Percentiles rank a stretch among this genome's conserved stretches.
Conservation (phyloP, 805 yeast genomes). For the Ogataea trehaloabstinens region DNA sequence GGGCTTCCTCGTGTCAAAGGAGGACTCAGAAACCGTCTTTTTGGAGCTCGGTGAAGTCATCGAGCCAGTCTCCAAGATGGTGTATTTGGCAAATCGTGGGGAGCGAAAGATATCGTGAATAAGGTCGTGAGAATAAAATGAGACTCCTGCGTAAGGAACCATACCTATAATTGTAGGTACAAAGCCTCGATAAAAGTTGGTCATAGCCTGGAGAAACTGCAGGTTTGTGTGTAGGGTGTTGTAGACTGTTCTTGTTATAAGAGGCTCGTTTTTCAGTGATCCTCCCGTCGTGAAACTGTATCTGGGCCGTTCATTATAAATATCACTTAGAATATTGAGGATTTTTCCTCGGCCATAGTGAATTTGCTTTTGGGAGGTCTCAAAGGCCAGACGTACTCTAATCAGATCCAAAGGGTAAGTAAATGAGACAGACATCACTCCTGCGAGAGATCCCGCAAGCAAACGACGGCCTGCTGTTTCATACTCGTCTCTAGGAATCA, state of each 20-base stretch:
- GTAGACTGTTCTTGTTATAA: constrained; percentile 28
- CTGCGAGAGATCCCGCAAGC: constrained; percentile 87
- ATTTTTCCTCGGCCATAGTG: constrained; percentile 31
- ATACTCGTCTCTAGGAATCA: constrained; percentile 70
- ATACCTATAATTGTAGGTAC: constrained; percentile 91
- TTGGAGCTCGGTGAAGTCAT: constrained; percentile 7
- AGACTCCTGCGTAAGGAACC: constrained; percentile 98
- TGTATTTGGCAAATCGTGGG: constrained; percentile 49
- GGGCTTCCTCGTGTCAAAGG: constrained; percentile 55
- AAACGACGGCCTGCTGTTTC: constrained; percentile 83
- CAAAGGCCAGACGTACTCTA: constrained; percentile 89
- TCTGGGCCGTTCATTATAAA: constrained; percentile 35
- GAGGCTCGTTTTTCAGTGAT: constrained; percentile 28
- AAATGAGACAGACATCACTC: constrained; percentile 78
- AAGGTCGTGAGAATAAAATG: constrained; percentile 90
- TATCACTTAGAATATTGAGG: constrained; percentile 27
- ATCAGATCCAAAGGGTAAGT: constrained; percentile 92
- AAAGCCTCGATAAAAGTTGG: constrained; percentile 91
- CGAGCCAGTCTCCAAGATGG: constrained; percentile 36
- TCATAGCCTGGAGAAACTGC: constrained; percentile 37
- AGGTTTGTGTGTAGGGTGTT: constrained; percentile 29
- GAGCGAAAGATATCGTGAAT: constrained; percentile 83
- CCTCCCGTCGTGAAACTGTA: constrained; percentile 29
- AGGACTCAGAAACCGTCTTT: constrained; percentile 31
- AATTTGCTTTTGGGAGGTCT: constrained; percentile 46